These are phyloP conservation scores for Bacidia rubella DNA, from an alignment of 495 filamentous ascomycete species.

Conservation along the genomic window DNA sequence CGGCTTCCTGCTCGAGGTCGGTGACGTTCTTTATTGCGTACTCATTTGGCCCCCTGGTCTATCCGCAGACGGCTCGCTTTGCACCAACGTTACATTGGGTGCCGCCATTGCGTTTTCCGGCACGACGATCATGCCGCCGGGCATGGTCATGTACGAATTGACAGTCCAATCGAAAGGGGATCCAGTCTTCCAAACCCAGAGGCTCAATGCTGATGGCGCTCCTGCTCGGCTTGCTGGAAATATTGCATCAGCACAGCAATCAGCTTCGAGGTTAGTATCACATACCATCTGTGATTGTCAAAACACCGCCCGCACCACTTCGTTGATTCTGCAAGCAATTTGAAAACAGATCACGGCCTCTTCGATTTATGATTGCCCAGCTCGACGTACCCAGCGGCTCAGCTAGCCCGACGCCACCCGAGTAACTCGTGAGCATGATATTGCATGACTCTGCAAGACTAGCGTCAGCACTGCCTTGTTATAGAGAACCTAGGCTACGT, in stretches of 20 bases:
- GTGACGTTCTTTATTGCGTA: too few relatives aligned
- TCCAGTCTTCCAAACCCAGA: not conserved
- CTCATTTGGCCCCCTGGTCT: not conserved
- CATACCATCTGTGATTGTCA: not conserved
- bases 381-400: not conserved
- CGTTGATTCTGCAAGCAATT: not conserved
- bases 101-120: not conserved
- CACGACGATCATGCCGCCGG: not conserved
- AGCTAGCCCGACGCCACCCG: not conserved
- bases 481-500: not conserved
- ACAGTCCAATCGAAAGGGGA: not conserved
- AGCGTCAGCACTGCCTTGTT: not conserved
- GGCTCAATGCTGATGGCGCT: not conserved
- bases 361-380: not conserved
- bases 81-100: not conserved
- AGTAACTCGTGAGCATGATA: not conserved
- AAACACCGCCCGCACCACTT: not conserved
- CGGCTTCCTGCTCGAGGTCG: too few relatives aligned
- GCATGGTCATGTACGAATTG: not conserved
- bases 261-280: not conserved
- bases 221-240: not conserved
- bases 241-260: not conserved
- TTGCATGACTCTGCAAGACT: not conserved
- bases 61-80: not conserved
- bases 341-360: not conserved